These are phyloP conservation scores for Colletotrichum sp. DNA, from an alignment of 2,329 filamentous ascomycete species.

Conservation along the genomic window DNA sequence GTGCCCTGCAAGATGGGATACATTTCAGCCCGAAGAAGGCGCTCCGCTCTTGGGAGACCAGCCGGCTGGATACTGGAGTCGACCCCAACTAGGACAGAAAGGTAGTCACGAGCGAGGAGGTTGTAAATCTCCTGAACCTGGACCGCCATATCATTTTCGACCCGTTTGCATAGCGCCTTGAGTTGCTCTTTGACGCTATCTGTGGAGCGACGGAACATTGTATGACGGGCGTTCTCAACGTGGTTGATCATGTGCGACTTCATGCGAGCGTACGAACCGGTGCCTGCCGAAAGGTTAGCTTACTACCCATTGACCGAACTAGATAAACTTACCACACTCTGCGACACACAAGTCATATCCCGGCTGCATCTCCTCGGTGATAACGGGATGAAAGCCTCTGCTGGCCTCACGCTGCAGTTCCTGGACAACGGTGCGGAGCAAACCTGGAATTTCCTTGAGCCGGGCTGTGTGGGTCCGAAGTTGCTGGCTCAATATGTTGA, in stretches of 20 bases:
- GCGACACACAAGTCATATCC: conserved; percentile 24
- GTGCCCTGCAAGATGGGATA: background rate
- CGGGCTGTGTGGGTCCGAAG: conserved; percentile 19
- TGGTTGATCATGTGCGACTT: conserved; percentile 27
- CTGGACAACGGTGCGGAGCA: conserved; percentile 3
- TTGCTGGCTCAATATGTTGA: conserved; percentile 27
- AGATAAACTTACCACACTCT: background rate
- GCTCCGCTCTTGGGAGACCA: background rate
- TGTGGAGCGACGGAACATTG: conserved; percentile 25
- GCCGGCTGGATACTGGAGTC: background rate
- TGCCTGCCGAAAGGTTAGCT: conserved; percentile 2
- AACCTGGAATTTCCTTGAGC: conserved; percentile 17
- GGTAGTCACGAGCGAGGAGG: conserved; percentile 7
- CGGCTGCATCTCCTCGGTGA: conserved; percentile 24
- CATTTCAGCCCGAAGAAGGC: background rate
- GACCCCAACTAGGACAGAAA: conserved; percentile 2
- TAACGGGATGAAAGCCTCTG: conserved; percentile 26
- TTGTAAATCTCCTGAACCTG: conserved; percentile 15
- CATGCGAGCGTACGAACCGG: conserved; percentile 28
- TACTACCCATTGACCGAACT: too few relatives aligned
- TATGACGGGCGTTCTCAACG: conserved; percentile 13
- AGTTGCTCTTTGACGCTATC: conserved; percentile 24
- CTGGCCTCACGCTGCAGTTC: conserved; percentile 28
- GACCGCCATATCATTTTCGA: background rate
- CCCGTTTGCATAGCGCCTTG: background rate